Percentiles rank a stretch among this genome's conserved stretches.
phyloP scores from a whole-genome alignment of 352 stramenopile genomes.

The Phytophthora chlamydospora region DNA sequence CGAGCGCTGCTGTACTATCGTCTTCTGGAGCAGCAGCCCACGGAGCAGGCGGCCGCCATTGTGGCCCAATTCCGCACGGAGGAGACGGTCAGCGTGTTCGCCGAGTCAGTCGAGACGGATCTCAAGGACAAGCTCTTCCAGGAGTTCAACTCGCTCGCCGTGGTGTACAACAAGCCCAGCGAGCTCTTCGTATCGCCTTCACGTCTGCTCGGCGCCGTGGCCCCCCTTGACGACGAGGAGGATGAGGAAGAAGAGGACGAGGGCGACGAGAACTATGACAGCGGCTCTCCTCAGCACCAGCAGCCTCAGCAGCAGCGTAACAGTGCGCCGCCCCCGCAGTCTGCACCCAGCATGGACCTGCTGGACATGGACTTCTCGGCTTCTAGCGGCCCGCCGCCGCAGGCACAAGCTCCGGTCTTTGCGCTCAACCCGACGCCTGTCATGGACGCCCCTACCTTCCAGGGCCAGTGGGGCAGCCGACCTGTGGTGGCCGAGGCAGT shows the following conservation, averaged over 20 bases:
- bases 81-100: constrained; percentile 87
- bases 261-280: constrained; percentile 35
- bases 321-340: constrained; percentile 30
- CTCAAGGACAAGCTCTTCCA: constrained; percentile 90
- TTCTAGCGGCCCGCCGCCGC: constrained; percentile 19
- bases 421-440: constrained; percentile 62
- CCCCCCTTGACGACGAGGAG: constrained; percentile 46
- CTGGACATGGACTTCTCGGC: constrained; percentile 79
- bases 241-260: constrained; percentile 62
- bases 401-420: constrained; percentile 39
- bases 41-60: constrained; percentile 90
- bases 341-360: constrained; percentile 61
- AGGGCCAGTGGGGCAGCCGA: constrained; percentile 72
- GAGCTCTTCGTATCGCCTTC: constrained; percentile 95
- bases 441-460: constrained; percentile 81
- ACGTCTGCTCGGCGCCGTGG: constrained; percentile 44
- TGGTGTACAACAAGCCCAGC: constrained; percentile 97
- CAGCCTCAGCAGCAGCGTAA: constrained; percentile 58
- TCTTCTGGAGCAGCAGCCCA: constrained; percentile 92
- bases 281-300: constrained; percentile 33
- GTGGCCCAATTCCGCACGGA: constrained; percentile 81
- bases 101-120: constrained; percentile 84
- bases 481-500: constrained; percentile 68
- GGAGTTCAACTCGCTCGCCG: constrained; percentile 98
- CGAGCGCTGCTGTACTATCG: constrained; percentile 98